phyloP scores from a whole-genome alignment of 2,329 filamentous ascomycete species.

The Clarireedia hainanense region DNA sequence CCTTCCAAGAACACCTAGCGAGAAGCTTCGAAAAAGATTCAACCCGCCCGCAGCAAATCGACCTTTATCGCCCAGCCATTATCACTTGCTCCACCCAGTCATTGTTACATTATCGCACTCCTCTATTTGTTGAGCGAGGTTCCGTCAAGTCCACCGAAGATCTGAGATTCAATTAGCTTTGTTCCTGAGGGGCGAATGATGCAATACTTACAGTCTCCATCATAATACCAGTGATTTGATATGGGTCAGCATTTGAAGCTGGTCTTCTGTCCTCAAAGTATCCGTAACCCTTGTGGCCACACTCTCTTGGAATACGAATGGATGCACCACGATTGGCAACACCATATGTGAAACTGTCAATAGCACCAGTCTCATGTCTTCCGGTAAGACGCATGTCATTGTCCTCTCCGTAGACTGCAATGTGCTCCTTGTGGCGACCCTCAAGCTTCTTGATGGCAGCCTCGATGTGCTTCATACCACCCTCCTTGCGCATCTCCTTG shows the following conservation, averaged over 20 bases:
- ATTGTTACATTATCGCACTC: not conserved
- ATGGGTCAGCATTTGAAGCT: constrained; percentile 81
- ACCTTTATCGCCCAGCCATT: constrained; percentile 7
- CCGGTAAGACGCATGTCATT: constrained; percentile 93
- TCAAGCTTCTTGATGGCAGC: constrained; percentile 76
- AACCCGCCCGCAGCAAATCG: constrained; percentile 2
- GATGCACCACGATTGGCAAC: constrained; percentile 93
- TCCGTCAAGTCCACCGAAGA: constrained; percentile 25
- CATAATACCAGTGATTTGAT: constrained; percentile 49
- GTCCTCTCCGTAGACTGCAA: constrained; percentile 89
- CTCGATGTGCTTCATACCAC: constrained; percentile 94
- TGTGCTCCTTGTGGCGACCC: constrained; percentile 72
- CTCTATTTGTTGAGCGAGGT: constrained; percentile 13
- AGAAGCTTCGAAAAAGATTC: not conserved
- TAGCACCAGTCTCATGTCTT: constrained; percentile 85
- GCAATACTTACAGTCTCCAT: constrained; percentile 30
- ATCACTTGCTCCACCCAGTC: constrained; percentile 2
- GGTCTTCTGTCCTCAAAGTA: constrained; percentile 86
- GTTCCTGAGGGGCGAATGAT: not conserved
- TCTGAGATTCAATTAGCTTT: constrained; percentile 20
- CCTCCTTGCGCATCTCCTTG: constrained; percentile 78
- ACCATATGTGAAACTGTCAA: constrained; percentile 89
- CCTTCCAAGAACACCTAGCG: not conserved
- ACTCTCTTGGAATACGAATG: constrained; percentile 83
- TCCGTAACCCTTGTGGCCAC: constrained; percentile 79